Evolutionary conservation across 768 basidiomycete genomes (phyloP).

Genomic region (Cubamyces sp.): DNA sequence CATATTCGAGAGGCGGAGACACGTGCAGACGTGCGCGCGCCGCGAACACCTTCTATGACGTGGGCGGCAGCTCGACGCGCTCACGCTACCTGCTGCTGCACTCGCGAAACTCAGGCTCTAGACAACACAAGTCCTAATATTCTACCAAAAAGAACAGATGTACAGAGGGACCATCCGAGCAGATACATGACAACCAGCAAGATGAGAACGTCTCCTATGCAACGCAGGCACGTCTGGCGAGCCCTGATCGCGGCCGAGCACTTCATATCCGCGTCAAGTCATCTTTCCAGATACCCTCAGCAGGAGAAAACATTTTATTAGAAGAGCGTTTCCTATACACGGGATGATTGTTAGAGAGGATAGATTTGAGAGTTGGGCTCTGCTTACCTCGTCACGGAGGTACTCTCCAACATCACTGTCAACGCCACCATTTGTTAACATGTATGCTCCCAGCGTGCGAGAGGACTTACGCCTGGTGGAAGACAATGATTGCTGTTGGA

Average conservation of each 20-base stretch:
- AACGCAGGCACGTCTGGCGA: constrained; percentile 15
- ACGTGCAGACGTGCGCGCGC: constrained; percentile 24
- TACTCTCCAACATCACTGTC: constrained; percentile 96
- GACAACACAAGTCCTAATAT: not conserved
- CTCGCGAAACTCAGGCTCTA: not conserved
- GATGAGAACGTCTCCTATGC: constrained; percentile 14
- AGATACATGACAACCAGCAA: constrained; percentile 10
- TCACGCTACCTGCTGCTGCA: not conserved
- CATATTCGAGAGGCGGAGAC: constrained; percentile 27
- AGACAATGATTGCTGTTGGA: constrained; percentile 96
- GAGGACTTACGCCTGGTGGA: constrained; percentile 90
- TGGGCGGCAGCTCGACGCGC: constrained; percentile 18
- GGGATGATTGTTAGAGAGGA: too few relatives aligned
- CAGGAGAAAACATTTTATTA: constrained; percentile 33
- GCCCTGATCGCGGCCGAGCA: constrained; percentile 41
- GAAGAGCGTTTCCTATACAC: constrained; percentile 75
- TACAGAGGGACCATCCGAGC: constrained; percentile 11
- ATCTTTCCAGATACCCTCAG: not conserved
- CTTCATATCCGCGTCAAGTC: constrained; percentile 43
- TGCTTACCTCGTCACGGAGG: constrained; percentile 86
- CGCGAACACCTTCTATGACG: constrained; percentile 11
- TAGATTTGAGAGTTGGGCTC: too few relatives aligned
- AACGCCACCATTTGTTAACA: constrained; percentile 8
- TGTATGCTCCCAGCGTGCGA: not conserved
- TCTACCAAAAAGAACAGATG: not conserved